phyloP scores from a whole-genome alignment of 495 filamentous ascomycete species.

The Tuber melanosporum region DNA sequence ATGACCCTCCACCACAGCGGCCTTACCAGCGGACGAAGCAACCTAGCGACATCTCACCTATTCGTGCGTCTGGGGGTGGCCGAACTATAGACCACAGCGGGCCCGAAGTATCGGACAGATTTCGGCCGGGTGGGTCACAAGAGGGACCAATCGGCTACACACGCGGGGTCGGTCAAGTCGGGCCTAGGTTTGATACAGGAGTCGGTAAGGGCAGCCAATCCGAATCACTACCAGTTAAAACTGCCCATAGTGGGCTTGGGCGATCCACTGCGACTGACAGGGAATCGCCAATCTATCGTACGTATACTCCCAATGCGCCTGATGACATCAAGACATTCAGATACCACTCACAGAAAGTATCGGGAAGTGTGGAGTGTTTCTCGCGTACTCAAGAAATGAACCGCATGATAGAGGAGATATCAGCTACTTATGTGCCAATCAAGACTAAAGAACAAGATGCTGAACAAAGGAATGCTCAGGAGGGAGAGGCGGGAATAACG shows the following conservation, averaged over 20 bases:
- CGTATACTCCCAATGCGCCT: neutral
- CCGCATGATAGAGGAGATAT: neutral
- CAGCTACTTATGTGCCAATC: neutral
- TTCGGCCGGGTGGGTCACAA: neutral
- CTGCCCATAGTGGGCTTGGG: neutral
- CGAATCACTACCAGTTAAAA: neutral
- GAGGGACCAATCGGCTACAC: neutral
- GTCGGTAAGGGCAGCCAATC: neutral
- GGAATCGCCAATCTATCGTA: neutral
- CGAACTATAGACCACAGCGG: neutral
- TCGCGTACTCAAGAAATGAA: neutral
- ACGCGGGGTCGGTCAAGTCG: neutral
- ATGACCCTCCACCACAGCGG: neutral
- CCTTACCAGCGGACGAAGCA: neutral
- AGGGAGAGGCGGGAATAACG: neutral
- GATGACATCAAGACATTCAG: neutral
- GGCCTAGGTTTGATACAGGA: neutral
- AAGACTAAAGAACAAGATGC: neutral
- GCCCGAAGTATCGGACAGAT: neutral
- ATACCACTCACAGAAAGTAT: neutral
- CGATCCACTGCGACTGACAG: neutral
- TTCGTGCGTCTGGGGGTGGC: neutral
- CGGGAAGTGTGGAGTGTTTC: too few relatives aligned
- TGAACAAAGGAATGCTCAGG: neutral
- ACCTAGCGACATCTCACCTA: neutral